Conservation (phyloP, 2,329 filamentous ascomycete species). For the Cordyceps cicadae region DNA sequence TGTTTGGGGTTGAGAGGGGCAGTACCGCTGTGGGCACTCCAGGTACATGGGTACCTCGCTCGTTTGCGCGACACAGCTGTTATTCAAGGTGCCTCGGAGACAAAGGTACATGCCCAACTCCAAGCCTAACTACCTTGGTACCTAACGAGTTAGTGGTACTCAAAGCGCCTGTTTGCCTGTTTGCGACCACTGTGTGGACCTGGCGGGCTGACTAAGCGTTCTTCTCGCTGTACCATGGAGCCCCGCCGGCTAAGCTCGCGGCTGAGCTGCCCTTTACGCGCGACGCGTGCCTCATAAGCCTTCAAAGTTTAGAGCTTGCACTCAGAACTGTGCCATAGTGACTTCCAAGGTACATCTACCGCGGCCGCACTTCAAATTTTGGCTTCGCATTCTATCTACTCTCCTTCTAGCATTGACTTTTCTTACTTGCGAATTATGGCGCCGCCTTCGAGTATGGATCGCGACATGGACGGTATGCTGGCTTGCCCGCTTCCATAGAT, state of each 20-base stretch:
- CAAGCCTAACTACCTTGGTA: no score
- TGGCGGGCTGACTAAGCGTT: constrained; percentile 1
- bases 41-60: no score
- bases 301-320: constrained; percentile 22
- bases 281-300: constrained; percentile 24
- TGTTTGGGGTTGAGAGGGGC: constrained; percentile 5
- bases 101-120: no score
- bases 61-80: no score
- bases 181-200: no score
- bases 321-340: background rate
- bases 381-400: background rate
- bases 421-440: constrained; percentile 21
- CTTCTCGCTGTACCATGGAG: background rate
- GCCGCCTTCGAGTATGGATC: constrained; percentile 27
- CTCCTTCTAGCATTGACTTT: background rate
- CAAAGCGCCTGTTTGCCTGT: no score
- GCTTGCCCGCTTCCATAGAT: constrained; percentile 1
- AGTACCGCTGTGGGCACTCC: background rate
- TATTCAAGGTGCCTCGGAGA: no score
- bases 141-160: no score
- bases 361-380: background rate
- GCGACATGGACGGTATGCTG: constrained; percentile 29
- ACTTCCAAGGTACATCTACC: background rate
- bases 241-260: background rate
- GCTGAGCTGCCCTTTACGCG: constrained; percentile 28